phyloP scores from a whole-genome alignment of 2,329 filamentous ascomycete species.

The Colletotrichum shisoi region DNA sequence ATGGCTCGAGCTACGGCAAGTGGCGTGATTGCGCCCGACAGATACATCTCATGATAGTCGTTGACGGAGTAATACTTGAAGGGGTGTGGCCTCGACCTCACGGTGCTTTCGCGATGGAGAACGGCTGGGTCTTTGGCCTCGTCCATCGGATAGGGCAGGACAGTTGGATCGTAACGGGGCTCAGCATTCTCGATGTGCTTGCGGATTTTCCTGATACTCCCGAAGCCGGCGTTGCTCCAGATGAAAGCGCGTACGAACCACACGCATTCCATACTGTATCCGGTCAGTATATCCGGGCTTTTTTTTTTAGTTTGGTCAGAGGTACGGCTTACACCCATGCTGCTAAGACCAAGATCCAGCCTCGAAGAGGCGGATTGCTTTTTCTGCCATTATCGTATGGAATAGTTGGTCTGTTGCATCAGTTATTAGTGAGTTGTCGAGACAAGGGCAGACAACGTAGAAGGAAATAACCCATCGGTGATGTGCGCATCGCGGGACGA shows the following conservation, averaged over 20 bases:
- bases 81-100: conserved; percentile 28
- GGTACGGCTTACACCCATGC: conserved; percentile 60
- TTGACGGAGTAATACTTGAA: conserved; percentile 49
- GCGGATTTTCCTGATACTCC: conserved; percentile 61
- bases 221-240: conserved; percentile 72
- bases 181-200: conserved; percentile 60
- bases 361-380: conserved; percentile 66
- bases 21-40: conserved; percentile 57
- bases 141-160: conserved; percentile 53
- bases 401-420: conserved; percentile 46
- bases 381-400: conserved; percentile 58
- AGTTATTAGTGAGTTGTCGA: conserved; percentile 34
- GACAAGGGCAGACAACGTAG: neutral
- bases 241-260: conserved; percentile 62
- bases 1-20: conserved; percentile 55
- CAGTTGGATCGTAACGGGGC: conserved; percentile 57
- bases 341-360: conserved; percentile 60
- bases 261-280: conserved; percentile 61
- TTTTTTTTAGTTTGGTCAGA: neutral
- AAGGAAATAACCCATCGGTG: neutral
- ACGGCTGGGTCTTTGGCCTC: conserved; percentile 53
- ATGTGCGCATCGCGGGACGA: conserved; percentile 6
- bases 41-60: conserved; percentile 56
- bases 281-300: conserved; percentile 21
- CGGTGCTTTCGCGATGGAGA: conserved; percentile 33